Evolutionary conservation across 2,329 filamentous ascomycete species (phyloP), one percentile per base, ranked within the genome.

Genomic region (Thermoascus crustaceus): DNA sequence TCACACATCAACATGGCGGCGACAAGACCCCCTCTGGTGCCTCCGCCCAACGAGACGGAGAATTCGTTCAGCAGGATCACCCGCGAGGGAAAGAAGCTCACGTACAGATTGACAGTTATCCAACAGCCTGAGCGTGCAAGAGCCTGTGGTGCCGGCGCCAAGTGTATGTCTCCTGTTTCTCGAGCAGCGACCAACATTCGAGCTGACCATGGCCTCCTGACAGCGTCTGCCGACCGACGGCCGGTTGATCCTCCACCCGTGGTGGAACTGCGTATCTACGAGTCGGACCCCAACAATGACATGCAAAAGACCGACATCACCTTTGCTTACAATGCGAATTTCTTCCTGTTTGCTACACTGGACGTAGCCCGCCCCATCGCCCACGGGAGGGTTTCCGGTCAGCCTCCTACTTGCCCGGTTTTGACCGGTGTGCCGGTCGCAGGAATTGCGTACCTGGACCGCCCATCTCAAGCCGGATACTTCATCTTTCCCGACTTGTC

Each of bases 401-500:
- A 72, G 19, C 69, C 78, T n/a, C 75, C 82, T 7, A 76, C 78
- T 32, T 80, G 78, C 39, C 80, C 91, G 0, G 88, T 96, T 16
- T 68, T 98, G 48, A 96, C 89, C 0, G 91, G 91, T 45, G 89
- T 94, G 50, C 87, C 88, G 0, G 89, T 94, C 9, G 91, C 89
- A 11, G 91, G 89, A 39, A 94, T 95, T 75, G 88, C 89, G 16
- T 95, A 96, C 56, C 74, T 98, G 33, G 89, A 96, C 57, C 82
- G 89, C 29, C 91, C 91, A 1, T 64, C 60, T 2, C 76, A 75
- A 13, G 78, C 78, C 10, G 91, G 88, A 36, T 98, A 96, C 62
- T 98, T 98, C 63, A 85, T 98, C 60, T 98, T 98, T 58, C 91
- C 91, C 3, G 91, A 98, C 61, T 70, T 96, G 18, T 95, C 89